phyloP scores from a whole-genome alignment of 768 basidiomycete species.

The Rhodotorula taiwanensis region DNA sequence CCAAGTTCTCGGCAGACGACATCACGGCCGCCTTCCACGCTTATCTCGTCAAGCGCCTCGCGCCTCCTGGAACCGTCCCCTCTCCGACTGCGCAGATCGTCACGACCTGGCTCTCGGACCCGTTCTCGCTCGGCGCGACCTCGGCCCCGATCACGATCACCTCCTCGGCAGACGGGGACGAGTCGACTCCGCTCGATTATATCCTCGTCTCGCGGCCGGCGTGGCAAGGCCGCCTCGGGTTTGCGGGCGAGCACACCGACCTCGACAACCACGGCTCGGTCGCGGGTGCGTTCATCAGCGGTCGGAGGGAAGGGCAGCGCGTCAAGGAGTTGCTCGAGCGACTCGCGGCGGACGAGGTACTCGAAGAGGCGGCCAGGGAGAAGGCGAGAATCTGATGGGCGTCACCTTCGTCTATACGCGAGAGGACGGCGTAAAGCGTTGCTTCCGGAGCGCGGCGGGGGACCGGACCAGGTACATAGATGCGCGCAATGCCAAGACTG shows the following conservation, averaged over 20 bases:
- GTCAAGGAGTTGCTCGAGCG: slow-evolving; percentile 41
- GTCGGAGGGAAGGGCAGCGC: slow-evolving; percentile 45
- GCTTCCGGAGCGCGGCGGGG: too few species aligned
- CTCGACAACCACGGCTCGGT: slow-evolving; percentile 45
- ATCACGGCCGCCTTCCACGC: slow-evolving; percentile 26
- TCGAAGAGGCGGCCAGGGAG: too few species aligned
- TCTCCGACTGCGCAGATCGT: slow-evolving; percentile 28
- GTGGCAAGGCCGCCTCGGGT: slow-evolving; percentile 45
- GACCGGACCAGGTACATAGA: too few species aligned
- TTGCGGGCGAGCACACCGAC: slow-evolving; percentile 50
- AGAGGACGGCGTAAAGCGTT: too few species aligned
- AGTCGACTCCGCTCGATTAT: slow-evolving; percentile 46
- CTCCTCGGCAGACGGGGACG: slow-evolving; percentile 21
- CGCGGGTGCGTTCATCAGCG: slow-evolving; percentile 44
- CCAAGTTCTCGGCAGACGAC: slow-evolving; percentile 6
- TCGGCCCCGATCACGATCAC: slow-evolving; percentile 42
- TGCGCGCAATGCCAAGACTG: too few species aligned
- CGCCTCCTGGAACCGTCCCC: background rate
- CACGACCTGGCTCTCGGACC: slow-evolving; percentile 45
- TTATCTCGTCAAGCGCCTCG: slow-evolving; percentile 28
- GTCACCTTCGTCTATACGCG: too few species aligned
- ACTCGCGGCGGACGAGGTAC: background rate
- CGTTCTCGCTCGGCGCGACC: slow-evolving; percentile 46
- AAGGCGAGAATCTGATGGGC: too few species aligned
- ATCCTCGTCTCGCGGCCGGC: slow-evolving; percentile 44